Conservation (phyloP, 768 basidiomycete genomes). For the Tricholoma hemisulphureum region DNA sequence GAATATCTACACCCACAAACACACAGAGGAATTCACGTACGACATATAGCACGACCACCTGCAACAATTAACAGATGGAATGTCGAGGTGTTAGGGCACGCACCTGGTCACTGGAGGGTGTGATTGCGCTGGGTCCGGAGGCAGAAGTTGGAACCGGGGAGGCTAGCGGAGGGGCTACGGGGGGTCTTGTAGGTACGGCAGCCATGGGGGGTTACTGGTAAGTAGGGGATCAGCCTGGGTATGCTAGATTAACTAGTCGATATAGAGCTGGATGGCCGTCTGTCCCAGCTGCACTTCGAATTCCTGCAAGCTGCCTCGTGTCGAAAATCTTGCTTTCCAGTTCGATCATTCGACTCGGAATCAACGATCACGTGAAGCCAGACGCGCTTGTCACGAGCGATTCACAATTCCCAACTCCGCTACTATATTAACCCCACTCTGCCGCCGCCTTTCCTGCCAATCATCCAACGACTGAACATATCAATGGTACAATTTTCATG, state of each 20-base stretch:
- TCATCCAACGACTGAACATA: too few relatives aligned
- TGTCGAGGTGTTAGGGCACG: conserved; percentile 20
- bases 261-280: neutral
- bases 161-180: conserved; percentile 44
- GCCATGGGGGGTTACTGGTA: neutral
- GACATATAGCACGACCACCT: conserved; percentile 77
- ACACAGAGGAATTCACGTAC: conserved; percentile 43
- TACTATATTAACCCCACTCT: too few relatives aligned
- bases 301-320: conserved; percentile 20
- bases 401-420: conserved; percentile 14
- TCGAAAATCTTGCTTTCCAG: conserved; percentile 8
- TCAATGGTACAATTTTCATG: too few relatives aligned
- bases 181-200: conserved; percentile 35
- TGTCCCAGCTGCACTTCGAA: neutral
- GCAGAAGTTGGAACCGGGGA: conserved; percentile 31
- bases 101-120: conserved; percentile 74
- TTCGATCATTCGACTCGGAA: neutral
- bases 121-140: conserved; percentile 39
- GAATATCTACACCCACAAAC: neutral
- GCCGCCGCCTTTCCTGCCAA: too few relatives aligned
- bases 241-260: neutral
- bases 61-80: conserved; percentile 20
- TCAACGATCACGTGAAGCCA: conserved; percentile 17
- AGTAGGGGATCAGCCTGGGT: neutral
- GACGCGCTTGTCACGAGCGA: conserved; percentile 19